A percentile compares a stretch with the other conserved stretches of the same genome.
These are phyloP conservation scores for Pseudogymnoascus sp. DNA, from an alignment of 2,329 filamentous ascomycete genomes.

Conservation along the genomic window DNA sequence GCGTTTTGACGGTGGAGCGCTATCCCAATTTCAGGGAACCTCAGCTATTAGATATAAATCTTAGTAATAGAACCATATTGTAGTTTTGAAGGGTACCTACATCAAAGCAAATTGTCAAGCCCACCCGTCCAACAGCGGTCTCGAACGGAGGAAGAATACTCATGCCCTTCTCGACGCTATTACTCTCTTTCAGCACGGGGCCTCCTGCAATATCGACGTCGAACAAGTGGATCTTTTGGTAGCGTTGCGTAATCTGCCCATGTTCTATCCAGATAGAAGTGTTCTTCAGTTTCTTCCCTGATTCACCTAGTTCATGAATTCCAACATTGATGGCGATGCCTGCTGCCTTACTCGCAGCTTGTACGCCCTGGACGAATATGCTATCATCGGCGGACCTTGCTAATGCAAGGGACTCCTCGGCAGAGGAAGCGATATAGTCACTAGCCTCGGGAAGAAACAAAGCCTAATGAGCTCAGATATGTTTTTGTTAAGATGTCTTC, in stretches of 20 bases:
- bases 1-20: constrained; percentile 58
- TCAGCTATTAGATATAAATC: constrained; percentile 38
- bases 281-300: constrained; percentile 49
- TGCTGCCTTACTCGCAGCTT: constrained; percentile 55
- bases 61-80: background rate
- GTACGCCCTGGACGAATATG: constrained; percentile 69
- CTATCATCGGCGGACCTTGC: constrained; percentile 58
- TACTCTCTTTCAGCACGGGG: constrained; percentile 52
- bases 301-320: constrained; percentile 62
- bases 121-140: constrained; percentile 67
- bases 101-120: constrained; percentile 83
- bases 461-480: constrained; percentile 38
- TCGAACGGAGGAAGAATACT: constrained; percentile 60
- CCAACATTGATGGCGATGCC: constrained; percentile 73
- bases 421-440: constrained; percentile 72
- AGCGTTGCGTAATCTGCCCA: constrained; percentile 53
- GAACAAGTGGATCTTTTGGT: constrained; percentile 90
- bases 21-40: constrained; percentile 70
- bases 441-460: constrained; percentile 84
- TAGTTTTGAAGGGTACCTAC: constrained; percentile 27
- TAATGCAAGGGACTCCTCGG: constrained; percentile 61
- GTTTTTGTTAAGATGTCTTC: background rate
- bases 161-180: constrained; percentile 59
- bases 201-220: constrained; percentile 56
- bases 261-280: constrained; percentile 58